phyloP scores from a whole-genome alignment of 306 rosid genomes.

The Quercus bicolor region DNA sequence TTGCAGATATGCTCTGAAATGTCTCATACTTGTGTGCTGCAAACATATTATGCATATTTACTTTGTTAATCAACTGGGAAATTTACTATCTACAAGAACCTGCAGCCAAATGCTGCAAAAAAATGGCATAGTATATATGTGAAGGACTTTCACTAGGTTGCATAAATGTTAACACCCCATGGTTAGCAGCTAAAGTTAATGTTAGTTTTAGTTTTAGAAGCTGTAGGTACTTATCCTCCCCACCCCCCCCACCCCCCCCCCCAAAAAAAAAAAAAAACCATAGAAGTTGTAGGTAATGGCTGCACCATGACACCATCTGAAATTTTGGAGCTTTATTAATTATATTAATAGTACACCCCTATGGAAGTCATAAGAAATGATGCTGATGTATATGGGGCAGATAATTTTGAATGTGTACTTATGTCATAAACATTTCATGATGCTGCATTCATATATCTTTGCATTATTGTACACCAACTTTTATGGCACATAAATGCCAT shows the following conservation, averaged over 20 bases:
- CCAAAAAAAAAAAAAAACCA: too few species aligned
- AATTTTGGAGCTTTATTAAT: neutral
- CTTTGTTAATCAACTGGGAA: neutral
- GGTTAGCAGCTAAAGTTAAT: slow-evolving; percentile 4
- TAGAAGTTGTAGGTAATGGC: slow-evolving; percentile 1
- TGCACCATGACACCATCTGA: too few species aligned
- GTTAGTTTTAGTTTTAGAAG: slow-evolving; percentile 4
- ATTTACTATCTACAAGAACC: neutral
- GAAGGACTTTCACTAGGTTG: neutral
- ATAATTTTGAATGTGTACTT: neutral
- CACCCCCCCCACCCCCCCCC: too few species aligned
- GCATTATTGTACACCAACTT: slow-evolving; percentile 1
- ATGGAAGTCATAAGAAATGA: neutral
- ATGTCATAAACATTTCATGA: neutral
- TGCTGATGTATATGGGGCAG: slow-evolving; percentile 12
- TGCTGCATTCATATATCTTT: neutral
- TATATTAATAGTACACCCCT: neutral
- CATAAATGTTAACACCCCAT: neutral
- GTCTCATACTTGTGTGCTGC: too few species aligned
- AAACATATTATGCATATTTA: too few species aligned
- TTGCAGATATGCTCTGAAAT: too few species aligned
- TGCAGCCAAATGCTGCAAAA: neutral
- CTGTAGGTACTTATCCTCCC: neutral
- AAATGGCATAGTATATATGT: neutral
- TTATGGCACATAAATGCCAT: slow-evolving; percentile 9